phyloP scores from a whole-genome alignment of 2,329 filamentous ascomycete species.

The Escovopsis sp. region DNA sequence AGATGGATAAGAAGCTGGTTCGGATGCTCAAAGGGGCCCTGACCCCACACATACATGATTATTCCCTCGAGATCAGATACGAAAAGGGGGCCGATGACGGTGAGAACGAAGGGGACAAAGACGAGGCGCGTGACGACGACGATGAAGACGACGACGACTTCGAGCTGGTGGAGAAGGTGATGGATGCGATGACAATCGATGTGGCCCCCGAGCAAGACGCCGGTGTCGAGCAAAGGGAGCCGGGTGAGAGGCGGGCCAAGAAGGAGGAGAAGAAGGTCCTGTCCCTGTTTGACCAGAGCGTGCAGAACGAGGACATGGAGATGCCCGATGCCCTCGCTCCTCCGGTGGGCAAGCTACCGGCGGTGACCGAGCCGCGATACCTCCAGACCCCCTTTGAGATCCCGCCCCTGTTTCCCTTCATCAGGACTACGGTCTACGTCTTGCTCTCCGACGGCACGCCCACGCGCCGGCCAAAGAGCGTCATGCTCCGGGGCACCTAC shows the following conservation, averaged over 20 bases:
- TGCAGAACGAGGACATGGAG: constrained; percentile 26
- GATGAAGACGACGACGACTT: constrained; percentile 34
- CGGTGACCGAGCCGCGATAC: constrained; percentile 35
- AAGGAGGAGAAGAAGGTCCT: constrained; percentile 25
- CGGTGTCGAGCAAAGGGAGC: constrained; percentile 3
- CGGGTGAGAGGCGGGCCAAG: not conserved
- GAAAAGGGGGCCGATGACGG: constrained; percentile 7
- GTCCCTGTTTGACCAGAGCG: constrained; percentile 42
- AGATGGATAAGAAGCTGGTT: constrained; percentile 52
- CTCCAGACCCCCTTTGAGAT: constrained; percentile 50
- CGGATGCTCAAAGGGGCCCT: constrained; percentile 61
- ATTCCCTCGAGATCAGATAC: constrained; percentile 48
- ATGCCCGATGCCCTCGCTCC: constrained; percentile 10
- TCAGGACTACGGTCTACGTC: constrained; percentile 48
- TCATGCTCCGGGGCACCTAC: constrained; percentile 43
- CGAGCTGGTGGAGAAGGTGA: constrained; percentile 44
- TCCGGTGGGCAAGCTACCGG: constrained; percentile 29
- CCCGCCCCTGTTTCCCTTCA: constrained; percentile 51
- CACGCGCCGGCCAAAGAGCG: constrained; percentile 27
- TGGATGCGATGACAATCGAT: constrained; percentile 29
- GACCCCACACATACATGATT: constrained; percentile 49
- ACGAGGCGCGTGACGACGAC: constrained; percentile 23
- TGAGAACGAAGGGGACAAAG: constrained; percentile 14
- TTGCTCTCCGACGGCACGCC: constrained; percentile 38
- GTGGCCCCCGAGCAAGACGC: constrained; percentile 9